Evolutionary conservation across 805 yeast genomes (phyloP), one percentile per base, ranked within the genome.

Genomic region (Metschnikowia koreensis): DNA sequence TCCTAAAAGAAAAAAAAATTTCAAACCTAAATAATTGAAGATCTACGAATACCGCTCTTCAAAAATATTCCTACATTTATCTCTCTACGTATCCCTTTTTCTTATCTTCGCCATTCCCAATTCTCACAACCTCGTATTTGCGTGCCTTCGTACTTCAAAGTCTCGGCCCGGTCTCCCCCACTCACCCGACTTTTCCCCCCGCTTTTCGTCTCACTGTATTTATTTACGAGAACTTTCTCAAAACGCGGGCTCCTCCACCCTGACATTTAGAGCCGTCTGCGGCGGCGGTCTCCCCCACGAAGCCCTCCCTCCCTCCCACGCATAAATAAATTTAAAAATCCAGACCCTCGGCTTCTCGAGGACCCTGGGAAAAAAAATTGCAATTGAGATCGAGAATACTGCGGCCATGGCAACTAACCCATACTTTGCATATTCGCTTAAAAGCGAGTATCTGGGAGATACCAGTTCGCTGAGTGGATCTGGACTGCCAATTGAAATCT

Each of bases 381-480:
- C 2, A 31, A 31, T 31, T 6, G 10, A 10, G 10, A 10, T 31
- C 13, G 10, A 10, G 10, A 10, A 31, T 31, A 9, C 6, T 31
- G 13, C 6, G 34, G 46, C 41, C 34, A 50, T 50, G 52, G 27
- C 44, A 31, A 27, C 51, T 39, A 56, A 56, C 45, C 52, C 52
- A 31, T 56, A 56, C 47, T 56, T 56, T 26, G 59, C 58, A 29
- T 56, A 56, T 52, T 44, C 58, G 41, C 38, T 54, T 42, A 44
- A 36, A 28, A 33, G 44, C 15, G 58, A 47, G 27, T 55, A 22
- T 40, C 38, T 41, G 34, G 38, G 44, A 9, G 41, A 38, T 27
- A 29, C 22, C 27, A 11, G 39, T 11, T 34, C 45, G 28, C 44
- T 40, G 44, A 46, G 40, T 43, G 49, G 27, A 9, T 15, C 37